These are phyloP conservation scores for Peterozyma toletana DNA, from an alignment of 805 yeast genomes.

Conservation along the genomic window DNA sequence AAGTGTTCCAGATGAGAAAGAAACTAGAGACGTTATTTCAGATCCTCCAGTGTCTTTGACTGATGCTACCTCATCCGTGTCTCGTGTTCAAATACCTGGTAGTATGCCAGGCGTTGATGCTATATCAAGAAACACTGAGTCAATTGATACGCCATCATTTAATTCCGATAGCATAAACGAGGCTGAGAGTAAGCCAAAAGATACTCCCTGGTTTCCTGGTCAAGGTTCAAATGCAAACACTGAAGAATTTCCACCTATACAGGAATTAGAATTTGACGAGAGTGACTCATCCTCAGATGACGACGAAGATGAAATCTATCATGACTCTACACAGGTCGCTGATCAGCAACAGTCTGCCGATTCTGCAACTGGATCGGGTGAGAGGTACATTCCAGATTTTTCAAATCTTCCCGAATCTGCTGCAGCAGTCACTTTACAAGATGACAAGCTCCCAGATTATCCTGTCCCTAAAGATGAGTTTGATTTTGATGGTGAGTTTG, in stretches of 20 bases:
- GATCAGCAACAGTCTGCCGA: constrained; percentile 19
- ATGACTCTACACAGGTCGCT: constrained; percentile 23
- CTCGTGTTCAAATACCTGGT: background rate
- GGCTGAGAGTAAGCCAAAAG: background rate
- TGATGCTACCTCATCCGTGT: too few species aligned
- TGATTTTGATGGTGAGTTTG: constrained; percentile 25
- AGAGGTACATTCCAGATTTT: too few species aligned
- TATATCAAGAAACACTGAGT: background rate
- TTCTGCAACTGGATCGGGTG: background rate
- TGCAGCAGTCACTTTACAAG: background rate
- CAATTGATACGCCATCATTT: background rate
- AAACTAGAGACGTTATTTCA: too few species aligned
- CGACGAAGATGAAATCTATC: constrained; percentile 21
- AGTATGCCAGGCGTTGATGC: constrained; percentile 5
- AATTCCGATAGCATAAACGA: background rate
- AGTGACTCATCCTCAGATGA: constrained; percentile 38
- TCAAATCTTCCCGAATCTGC: too few species aligned
- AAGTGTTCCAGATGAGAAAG: too few species aligned
- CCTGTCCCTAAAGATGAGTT: constrained; percentile 16
- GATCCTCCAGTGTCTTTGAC: too few species aligned
- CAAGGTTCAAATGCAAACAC: constrained; percentile 5
- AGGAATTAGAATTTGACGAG: constrained; percentile 47
- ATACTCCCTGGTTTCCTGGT: constrained; percentile 9
- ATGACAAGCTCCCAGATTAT: too few species aligned
- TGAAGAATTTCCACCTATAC: constrained; percentile 58